Base-by-base conservation (phyloP, 176 grass and related monocot species). In the Juncus effusus region DNA sequence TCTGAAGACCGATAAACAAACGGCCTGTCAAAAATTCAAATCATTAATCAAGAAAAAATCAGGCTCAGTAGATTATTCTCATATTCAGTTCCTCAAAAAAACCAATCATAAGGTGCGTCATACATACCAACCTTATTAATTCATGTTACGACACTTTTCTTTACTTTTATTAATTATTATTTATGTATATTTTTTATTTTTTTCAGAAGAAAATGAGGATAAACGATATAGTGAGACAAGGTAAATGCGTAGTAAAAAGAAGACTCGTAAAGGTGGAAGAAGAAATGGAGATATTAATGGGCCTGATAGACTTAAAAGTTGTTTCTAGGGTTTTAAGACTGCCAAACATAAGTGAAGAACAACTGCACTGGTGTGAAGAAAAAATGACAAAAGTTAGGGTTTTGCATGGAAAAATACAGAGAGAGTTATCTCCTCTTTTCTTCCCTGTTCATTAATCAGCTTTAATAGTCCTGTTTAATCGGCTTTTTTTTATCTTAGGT, bases 301-400 rank as follows among this genome's bases (percentile, higher is more conserved):
- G 88, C 0, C 65, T 93, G 6, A 99, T 93, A 72, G 88, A 99
- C 68, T 64, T 99, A 58, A 90, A 87, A 58, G 69, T 93, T 53
- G 80, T 99, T 54, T 84, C 88, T 13, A 77, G 94, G 69, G 82
- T 87, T 78, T 64, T 99, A 47, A 85, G 94, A 52, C 84, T 87
- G 88, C 61, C 85, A 54, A 86, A 85, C 51, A 55, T 78, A 54
- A 93, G 72, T 4, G 82, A 78, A 41, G 85, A 93, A 59, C 94
- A 99, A 67, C 64, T 99, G 75, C 83, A 90, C 41, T 99, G 94
- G 94, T 99, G 94, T 42, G 85, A 93, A 56, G 82, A 93, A 80
- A 99, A 92, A 84, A 99, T 99, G 88, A 73, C 42, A 78, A 76
- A 79, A 61, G 80, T 99, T 12, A 70, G 64, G 10, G 63, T 99